These are phyloP conservation scores for Suhomyces guaymorum DNA, from an alignment of 1,139 yeast genomes.

Conservation along the genomic window DNA sequence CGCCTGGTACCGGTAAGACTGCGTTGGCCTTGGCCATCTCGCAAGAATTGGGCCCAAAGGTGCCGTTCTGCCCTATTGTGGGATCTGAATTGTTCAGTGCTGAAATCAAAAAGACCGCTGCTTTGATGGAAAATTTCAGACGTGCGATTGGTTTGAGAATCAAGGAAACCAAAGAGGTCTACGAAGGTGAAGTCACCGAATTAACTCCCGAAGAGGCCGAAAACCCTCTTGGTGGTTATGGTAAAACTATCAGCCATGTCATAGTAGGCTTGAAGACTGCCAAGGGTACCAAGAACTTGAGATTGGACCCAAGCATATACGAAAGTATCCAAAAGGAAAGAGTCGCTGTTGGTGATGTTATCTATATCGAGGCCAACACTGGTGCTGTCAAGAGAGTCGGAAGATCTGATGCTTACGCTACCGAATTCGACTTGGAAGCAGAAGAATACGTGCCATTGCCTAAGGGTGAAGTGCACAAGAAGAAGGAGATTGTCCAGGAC, in stretches of 20 bases:
- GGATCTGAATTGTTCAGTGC: constrained; percentile 96
- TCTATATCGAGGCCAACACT: constrained; percentile 94
- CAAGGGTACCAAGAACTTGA: constrained; percentile 88
- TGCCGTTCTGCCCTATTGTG: constrained; percentile 96
- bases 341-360: constrained; percentile 93
- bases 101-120: constrained; percentile 96
- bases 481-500: constrained; percentile 97
- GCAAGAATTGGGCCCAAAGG: constrained; percentile 97
- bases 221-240: constrained; percentile 96
- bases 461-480: constrained; percentile 97
- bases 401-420: constrained; percentile 95
- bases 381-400: constrained; percentile 98
- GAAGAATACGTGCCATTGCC: constrained; percentile 98
- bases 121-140: constrained; percentile 95
- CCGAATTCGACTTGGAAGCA: constrained; percentile 96
- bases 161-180: constrained; percentile 95
- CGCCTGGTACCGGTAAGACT: constrained; percentile 98
- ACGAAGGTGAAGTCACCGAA: constrained; percentile 97
- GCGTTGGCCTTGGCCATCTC: constrained; percentile 95
- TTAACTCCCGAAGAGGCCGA: constrained; percentile 96
- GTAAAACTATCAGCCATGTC: constrained; percentile 93
- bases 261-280: constrained; percentile 93
- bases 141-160: constrained; percentile 94
- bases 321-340: constrained; percentile 95
- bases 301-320: constrained; percentile 93